Evolutionary conservation across 306 rosid species (phyloP).

Genomic region (Carpinus fangiana): DNA sequence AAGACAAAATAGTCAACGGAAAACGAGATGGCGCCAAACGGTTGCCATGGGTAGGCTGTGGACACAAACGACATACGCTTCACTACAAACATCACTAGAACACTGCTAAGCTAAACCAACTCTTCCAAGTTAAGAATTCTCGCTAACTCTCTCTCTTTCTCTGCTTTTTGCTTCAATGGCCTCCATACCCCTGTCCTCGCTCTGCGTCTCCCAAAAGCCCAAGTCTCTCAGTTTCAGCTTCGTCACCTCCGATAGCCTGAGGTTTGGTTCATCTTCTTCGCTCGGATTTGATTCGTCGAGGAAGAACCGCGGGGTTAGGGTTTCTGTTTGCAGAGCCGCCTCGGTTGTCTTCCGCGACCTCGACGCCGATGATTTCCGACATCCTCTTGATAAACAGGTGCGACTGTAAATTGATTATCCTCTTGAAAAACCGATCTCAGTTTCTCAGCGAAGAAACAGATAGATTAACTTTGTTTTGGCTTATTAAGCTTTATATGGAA

Average conservation of each 20-base stretch:
- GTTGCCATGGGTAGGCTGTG: constrained; percentile 56
- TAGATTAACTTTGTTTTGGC: not conserved
- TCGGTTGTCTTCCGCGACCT: constrained; percentile 67
- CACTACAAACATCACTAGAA: not conserved
- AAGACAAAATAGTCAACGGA: constrained; percentile 45
- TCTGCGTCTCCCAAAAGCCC: constrained; percentile 44
- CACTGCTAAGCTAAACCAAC: not conserved
- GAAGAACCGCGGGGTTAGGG: constrained; percentile 26
- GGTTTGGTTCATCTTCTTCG: constrained; percentile 20
- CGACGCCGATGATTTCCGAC: constrained; percentile 95
- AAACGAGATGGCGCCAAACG: constrained; percentile 68
- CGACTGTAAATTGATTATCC: not conserved
- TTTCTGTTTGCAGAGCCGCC: constrained; percentile 54
- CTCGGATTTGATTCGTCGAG: constrained; percentile 26
- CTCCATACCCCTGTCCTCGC: constrained; percentile 52
- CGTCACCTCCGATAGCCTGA: constrained; percentile 29
- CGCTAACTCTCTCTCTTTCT: not conserved
- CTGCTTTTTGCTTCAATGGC: constrained; percentile 54
- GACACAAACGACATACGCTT: constrained; percentile 38
- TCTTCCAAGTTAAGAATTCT: not conserved
- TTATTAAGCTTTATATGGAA: not conserved
- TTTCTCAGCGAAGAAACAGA: not conserved
- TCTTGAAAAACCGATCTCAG: not conserved
- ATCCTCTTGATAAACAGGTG: constrained; percentile 92
- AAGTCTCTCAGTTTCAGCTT: constrained; percentile 28